Evolutionary conservation across 2,329 filamentous ascomycete species (phyloP).

Genomic region (Fusarium drepaniforme): DNA sequence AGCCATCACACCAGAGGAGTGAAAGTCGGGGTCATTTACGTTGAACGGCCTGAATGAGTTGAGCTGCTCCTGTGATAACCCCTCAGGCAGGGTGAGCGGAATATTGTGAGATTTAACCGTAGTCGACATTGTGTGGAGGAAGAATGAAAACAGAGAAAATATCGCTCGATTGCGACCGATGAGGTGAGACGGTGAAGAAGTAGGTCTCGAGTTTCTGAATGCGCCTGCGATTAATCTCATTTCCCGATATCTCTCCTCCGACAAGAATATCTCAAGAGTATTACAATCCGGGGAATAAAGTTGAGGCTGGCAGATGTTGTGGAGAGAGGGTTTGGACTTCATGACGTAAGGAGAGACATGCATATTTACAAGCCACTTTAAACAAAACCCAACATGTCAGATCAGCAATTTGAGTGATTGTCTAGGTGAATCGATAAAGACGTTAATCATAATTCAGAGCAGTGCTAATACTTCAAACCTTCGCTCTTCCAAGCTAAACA

Average conservation of each 20-base stretch:
- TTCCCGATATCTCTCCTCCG: neutral
- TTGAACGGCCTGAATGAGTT: constrained; percentile 63
- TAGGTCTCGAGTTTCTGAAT: constrained; percentile 9
- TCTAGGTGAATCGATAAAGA: neutral
- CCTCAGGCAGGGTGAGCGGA: constrained; percentile 58
- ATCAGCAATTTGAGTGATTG: neutral
- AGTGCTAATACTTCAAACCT: neutral
- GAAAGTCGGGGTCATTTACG: constrained; percentile 46
- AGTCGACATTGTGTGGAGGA: constrained; percentile 36
- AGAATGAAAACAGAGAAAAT: neutral
- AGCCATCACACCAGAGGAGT: neutral
- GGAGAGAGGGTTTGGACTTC: neutral
- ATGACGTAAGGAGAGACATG: constrained; percentile 2
- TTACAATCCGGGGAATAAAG: neutral
- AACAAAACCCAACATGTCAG: neutral
- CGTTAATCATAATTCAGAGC: neutral
- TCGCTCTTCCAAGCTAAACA: constrained; percentile 44
- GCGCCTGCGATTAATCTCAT: constrained; percentile 24
- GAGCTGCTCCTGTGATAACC: constrained; percentile 59
- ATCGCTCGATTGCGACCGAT: neutral
- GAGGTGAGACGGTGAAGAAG: constrained; percentile 9
- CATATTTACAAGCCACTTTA: neutral
- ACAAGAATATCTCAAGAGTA: neutral
- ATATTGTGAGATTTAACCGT: constrained; percentile 48
- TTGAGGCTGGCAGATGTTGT: neutral